phyloP scores from a whole-genome alignment of 2,329 filamentous ascomycete genomes.

The Fusarium dlaminii region DNA sequence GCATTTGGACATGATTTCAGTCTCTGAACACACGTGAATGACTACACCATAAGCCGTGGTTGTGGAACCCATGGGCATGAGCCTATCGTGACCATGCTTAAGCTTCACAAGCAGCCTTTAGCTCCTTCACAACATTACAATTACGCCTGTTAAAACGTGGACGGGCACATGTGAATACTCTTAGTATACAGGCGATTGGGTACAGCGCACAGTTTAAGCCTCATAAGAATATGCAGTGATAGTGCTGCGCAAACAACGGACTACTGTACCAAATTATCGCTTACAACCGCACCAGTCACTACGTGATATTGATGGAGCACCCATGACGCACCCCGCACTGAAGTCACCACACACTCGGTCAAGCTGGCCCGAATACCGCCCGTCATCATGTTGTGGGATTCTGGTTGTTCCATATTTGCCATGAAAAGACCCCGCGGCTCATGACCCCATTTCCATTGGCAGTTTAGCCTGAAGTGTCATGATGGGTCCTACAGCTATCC shows the following conservation, averaged over 20 bases:
- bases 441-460: slow-evolving; percentile 30
- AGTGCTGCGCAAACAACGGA: not conserved
- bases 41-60: not conserved
- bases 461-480: slow-evolving; percentile 43
- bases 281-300: slow-evolving; percentile 40
- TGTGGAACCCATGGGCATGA: slow-evolving; percentile 13
- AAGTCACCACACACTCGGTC: slow-evolving; percentile 15
- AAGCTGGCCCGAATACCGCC: slow-evolving; percentile 22
- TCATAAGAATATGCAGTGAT: not conserved
- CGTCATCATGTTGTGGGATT: slow-evolving; percentile 1
- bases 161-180: not conserved
- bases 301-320: slow-evolving; percentile 9
- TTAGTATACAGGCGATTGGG: not conserved
- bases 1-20: not conserved
- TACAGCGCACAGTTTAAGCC: not conserved
- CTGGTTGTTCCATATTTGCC: not conserved
- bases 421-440: slow-evolving; percentile 16
- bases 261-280: not conserved
- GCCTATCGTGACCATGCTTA: slow-evolving; percentile 10
- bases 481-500: slow-evolving; percentile 34
- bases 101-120: not conserved
- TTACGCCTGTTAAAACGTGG: not conserved
- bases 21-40: slow-evolving; percentile 1
- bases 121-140: not conserved
- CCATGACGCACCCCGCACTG: slow-evolving; percentile 36